Conservation (phyloP, 129 eudicot species). For the Helianthus tuberosus region DNA sequence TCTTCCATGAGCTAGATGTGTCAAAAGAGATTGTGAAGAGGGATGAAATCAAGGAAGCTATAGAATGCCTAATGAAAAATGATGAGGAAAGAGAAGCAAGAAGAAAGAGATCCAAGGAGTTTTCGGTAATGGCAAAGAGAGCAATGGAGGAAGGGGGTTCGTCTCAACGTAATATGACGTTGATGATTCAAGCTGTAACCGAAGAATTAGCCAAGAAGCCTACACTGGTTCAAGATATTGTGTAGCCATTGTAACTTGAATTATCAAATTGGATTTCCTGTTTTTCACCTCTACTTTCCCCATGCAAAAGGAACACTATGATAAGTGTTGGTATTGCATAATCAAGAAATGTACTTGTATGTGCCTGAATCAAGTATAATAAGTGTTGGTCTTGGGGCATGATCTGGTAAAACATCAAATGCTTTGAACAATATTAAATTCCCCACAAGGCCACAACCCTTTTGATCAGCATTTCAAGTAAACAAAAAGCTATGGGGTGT, state of each 20-base stretch:
- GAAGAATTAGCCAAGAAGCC: conserved; percentile 3
- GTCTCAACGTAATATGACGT: conserved; percentile 31
- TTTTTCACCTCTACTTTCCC: too few species aligned
- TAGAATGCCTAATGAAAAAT: conserved; percentile 41
- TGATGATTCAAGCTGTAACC: conserved; percentile 29
- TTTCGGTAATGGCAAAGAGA: conserved; percentile 43
- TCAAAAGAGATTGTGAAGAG: conserved; percentile 20
- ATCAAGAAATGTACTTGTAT: too few species aligned
- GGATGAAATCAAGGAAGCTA: conserved; percentile 38
- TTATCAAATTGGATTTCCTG: neutral
- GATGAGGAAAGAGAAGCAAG: conserved; percentile 45
- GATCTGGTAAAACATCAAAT: too few species aligned
- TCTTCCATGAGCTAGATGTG: conserved; percentile 29
- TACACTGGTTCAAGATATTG: neutral
- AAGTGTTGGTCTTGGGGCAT: too few species aligned
- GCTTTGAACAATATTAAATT: too few species aligned
- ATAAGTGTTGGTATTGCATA: too few species aligned
- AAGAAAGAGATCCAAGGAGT: conserved; percentile 42
- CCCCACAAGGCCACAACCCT: too few species aligned
- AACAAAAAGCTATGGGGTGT: too few species aligned
- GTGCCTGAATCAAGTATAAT: too few species aligned
- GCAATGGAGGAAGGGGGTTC: conserved; percentile 58
- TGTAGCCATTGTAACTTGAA: neutral
- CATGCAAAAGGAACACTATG: too few species aligned
- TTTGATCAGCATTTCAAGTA: too few species aligned